Conservation (phyloP, 2,329 filamentous ascomycete genomes). For the Curvularia lunata region DNA sequence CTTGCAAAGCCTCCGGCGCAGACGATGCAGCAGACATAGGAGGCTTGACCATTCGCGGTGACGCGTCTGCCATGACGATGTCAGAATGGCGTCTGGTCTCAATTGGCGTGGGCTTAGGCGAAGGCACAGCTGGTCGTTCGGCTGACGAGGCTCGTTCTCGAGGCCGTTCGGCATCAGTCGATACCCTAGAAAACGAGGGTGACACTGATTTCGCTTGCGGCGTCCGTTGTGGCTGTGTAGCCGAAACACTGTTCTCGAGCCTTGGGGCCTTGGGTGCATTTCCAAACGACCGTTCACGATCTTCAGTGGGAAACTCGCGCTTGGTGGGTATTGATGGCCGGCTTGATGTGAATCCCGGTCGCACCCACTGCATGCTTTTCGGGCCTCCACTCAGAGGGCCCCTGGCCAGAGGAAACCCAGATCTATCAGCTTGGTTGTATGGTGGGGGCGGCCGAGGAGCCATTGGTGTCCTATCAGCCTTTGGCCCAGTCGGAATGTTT, state of each 20-base stretch:
- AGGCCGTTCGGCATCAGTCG: slow-evolving; percentile 23
- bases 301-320: slow-evolving; percentile 53
- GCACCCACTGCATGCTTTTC: slow-evolving; percentile 53
- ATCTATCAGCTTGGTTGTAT: slow-evolving; percentile 39
- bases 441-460: slow-evolving; percentile 39
- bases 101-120: slow-evolving; percentile 37
- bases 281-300: slow-evolving; percentile 49
- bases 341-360: slow-evolving; percentile 48
- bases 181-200: slow-evolving; percentile 24
- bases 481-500: slow-evolving; percentile 51
- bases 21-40: slow-evolving; percentile 41
- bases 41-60: slow-evolving; percentile 36
- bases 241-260: slow-evolving; percentile 33
- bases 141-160: slow-evolving; percentile 34
- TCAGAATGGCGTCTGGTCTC: slow-evolving; percentile 44
- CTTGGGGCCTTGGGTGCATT: slow-evolving; percentile 44
- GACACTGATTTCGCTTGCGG: slow-evolving; percentile 36
- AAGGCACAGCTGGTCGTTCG: slow-evolving; percentile 26
- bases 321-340: slow-evolving; percentile 52
- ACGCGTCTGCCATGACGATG: slow-evolving; percentile 44
- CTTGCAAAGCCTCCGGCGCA: slow-evolving; percentile 43
- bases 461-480: slow-evolving; percentile 45
- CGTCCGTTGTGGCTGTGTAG: slow-evolving; percentile 26
- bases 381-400: slow-evolving; percentile 43
- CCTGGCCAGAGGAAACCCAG: slow-evolving; percentile 36